phyloP scores from a whole-genome alignment of 1,284 basidiomycete genomes.

The Malassezia caprae region DNA sequence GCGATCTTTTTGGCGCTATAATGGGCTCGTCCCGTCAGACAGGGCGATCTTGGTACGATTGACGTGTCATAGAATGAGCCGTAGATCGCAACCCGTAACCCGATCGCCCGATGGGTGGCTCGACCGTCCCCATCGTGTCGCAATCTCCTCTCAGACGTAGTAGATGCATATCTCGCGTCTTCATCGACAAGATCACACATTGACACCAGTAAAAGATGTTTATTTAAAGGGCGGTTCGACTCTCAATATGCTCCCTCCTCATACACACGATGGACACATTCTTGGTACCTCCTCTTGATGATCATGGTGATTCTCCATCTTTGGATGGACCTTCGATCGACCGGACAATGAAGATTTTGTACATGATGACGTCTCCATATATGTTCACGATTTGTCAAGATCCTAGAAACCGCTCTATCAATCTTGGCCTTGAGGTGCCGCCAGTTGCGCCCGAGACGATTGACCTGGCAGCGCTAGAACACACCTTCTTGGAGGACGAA shows the following conservation, averaged over 20 bases:
- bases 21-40: constrained; percentile 6
- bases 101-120: not conserved
- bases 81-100: not conserved
- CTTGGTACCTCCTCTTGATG: not conserved
- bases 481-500: not conserved
- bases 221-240: not conserved
- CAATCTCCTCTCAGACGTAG: not conserved
- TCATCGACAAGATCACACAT: not conserved
- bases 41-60: constrained; percentile 11
- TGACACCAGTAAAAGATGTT: not conserved
- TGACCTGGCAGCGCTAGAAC: not conserved
- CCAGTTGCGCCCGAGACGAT: not conserved
- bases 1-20: constrained; percentile 41
- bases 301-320: not conserved
- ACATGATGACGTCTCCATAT: not conserved
- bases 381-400: not conserved
- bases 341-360: not conserved
- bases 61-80: not conserved
- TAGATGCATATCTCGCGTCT: not conserved
- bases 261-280: not conserved
- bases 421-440: not conserved
- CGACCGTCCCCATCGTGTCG: not conserved
- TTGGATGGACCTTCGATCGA: not conserved
- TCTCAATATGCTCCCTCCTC: not conserved
- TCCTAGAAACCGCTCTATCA: not conserved